These are phyloP conservation scores for Exobasidium cylindrosporum DNA, from an alignment of 1,284 basidiomycete species.

Conservation along the genomic window DNA sequence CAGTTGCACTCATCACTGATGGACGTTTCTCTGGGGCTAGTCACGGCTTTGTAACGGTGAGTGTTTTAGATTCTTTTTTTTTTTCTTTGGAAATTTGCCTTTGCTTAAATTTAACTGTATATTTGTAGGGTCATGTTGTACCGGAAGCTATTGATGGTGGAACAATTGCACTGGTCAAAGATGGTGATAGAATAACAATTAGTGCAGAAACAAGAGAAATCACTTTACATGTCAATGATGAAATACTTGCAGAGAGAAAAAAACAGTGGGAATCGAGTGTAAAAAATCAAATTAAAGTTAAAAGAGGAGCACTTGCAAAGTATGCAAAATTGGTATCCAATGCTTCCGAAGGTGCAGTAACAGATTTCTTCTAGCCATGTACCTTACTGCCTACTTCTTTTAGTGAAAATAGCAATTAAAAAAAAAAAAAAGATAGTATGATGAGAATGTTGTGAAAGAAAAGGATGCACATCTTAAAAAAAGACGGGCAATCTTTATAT, in stretches of 20 bases:
- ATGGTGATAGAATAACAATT: slow-evolving; percentile 80
- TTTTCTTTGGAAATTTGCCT: slow-evolving; percentile 64
- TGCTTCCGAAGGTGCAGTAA: slow-evolving; percentile 14
- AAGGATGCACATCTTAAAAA: no score
- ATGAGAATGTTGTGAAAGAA: no score
- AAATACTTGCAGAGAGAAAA: slow-evolving; percentile 20
- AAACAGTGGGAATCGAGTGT: slow-evolving; percentile 23
- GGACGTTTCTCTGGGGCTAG: slow-evolving; percentile 87
- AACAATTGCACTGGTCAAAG: slow-evolving; percentile 80
- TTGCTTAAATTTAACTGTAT: background rate
- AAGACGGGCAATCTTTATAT: no score
- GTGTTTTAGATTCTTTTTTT: slow-evolving; percentile 91
- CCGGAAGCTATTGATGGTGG: slow-evolving; percentile 88
- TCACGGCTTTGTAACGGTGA: slow-evolving; percentile 70
- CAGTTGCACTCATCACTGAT: slow-evolving; percentile 90
- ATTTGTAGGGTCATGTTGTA: slow-evolving; percentile 84
- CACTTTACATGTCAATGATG: slow-evolving; percentile 27
- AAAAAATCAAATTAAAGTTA: slow-evolving; percentile 31
- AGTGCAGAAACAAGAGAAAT: slow-evolving; percentile 58
- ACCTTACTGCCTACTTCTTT: background rate
- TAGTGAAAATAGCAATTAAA: no score
- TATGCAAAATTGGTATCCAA: slow-evolving; percentile 9
- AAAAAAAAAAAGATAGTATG: no score
- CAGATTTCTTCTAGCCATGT: slow-evolving; percentile 9
- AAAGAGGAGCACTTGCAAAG: slow-evolving; percentile 19